Evolutionary conservation across 2,329 filamentous ascomycete genomes (phyloP).

Genomic region (Colletotrichum sidae): DNA sequence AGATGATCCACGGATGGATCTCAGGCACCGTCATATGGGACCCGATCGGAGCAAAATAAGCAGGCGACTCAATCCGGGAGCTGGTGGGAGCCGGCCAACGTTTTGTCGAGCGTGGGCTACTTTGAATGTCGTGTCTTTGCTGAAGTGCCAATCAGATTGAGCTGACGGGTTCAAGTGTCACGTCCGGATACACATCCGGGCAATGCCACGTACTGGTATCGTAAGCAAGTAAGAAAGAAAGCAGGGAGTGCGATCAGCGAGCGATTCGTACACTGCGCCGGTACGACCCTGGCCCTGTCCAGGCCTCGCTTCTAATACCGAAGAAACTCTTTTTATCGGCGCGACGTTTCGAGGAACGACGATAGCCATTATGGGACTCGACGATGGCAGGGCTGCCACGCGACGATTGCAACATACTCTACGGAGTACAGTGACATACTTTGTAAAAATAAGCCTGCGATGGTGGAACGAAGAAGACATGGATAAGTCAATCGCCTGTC

Average conservation of each 20-base stretch:
- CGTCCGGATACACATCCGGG: slow-evolving; percentile 25
- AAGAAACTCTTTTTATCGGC: background rate
- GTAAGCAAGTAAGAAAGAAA: background rate
- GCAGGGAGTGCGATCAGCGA: slow-evolving; percentile 22
- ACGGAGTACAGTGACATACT: no score
- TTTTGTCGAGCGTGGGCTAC: slow-evolving; percentile 12
- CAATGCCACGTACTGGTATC: slow-evolving; percentile 15
- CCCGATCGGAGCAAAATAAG: slow-evolving; percentile 10
- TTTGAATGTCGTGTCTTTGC: background rate
- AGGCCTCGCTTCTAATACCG: slow-evolving; percentile 10
- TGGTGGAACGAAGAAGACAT: no score
- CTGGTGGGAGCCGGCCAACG: slow-evolving; percentile 18
- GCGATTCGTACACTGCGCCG: slow-evolving; percentile 1
- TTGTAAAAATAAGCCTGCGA: no score
- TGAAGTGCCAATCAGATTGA: slow-evolving; percentile 25
- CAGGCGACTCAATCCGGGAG: slow-evolving; percentile 4
- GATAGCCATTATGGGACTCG: no score
- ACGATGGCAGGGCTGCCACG: no score
- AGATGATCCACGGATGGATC: slow-evolving; percentile 25
- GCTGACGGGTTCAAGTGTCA: slow-evolving; percentile 27
- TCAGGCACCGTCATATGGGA: slow-evolving; percentile 28
- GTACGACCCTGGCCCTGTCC: slow-evolving; percentile 9
- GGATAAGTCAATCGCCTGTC: no score
- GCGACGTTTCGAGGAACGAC: no score
- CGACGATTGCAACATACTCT: no score